Evolutionary conservation across 1,284 basidiomycete species (phyloP), one percentile per base, ranked within the genome.

Genomic region (Marasmius oreades): DNA sequence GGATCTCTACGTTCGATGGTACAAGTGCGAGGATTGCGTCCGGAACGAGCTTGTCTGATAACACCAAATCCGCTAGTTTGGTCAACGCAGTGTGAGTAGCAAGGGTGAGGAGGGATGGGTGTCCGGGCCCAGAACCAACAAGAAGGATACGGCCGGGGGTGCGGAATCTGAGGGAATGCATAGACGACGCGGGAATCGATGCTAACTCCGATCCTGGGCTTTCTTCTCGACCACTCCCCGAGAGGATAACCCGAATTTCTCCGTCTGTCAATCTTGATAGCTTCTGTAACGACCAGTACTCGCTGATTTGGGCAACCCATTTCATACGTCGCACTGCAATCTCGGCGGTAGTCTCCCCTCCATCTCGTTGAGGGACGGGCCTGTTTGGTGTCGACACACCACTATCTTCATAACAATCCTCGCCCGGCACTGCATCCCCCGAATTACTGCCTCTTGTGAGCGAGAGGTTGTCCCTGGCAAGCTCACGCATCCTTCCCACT

Each of bases 1-100:
- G 82, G 20, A 91, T 77, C 58, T 85, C 77, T 2, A 88, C 81
- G 31, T 73, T 80, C 4, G 79, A 72, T 0, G 95, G 95, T 52
- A 98, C 92, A n/a, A 98, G 77, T 0, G 82, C 84, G 26, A 99
- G 85, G 16, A 98, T 91, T 12, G 88, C 86, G 6, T 89, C 81
- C 0, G 96, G 96, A 0, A 98, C 96, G n/a, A 99, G 88, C 69
- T 99, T 99, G 77, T 98, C 96, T 8, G 93, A 92, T 4, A 98
- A 82, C 20, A 98, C 90, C 36, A 98, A 76, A 60, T 95, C 85
- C 1, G 94, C 92, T 8, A 85, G 80, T 59, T 81, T 80, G 2
- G 90, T 93, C 47, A 99, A 81, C 0, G 91, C 86, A 18, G 80
- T 80, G 63, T 92, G 90, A 0, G 95, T 93, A 0, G 95, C 90